phyloP scores from a whole-genome alignment of 805 yeast species.

The Saturnispora mendoncae region DNA sequence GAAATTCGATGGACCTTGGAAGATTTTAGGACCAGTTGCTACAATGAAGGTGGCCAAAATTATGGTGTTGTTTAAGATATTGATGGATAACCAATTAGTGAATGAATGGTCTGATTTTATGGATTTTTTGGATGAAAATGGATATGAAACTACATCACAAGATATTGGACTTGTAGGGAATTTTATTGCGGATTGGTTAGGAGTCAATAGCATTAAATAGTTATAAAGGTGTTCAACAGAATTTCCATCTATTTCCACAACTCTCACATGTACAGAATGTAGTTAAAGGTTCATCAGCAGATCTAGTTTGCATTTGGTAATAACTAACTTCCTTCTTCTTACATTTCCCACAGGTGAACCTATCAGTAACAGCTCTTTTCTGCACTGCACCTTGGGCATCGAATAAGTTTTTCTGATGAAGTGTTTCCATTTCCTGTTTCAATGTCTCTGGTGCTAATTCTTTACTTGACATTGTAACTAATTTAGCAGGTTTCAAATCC shows the following conservation, averaged over 20 bases:
- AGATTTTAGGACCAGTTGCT: conserved; percentile 3
- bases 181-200: conserved; percentile 9
- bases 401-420: conserved; percentile 81
- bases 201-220: conserved; percentile 1
- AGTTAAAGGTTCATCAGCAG: conserved; percentile 98
- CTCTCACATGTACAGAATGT: conserved; percentile 97
- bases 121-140: conserved; percentile 6
- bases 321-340: conserved; percentile 94
- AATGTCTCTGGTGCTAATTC: conserved; percentile 93
- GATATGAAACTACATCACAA: conserved; percentile 5
- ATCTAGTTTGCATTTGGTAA: conserved; percentile 95
- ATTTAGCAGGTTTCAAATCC: conserved; percentile 53
- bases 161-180: conserved; percentile 12
- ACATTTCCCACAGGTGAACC: conserved; percentile 97
- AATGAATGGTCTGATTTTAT: conserved; percentile 10
- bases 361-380: conserved; percentile 89
- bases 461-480: conserved; percentile 79
- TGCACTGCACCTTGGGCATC: conserved; percentile 98
- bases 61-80: conserved; percentile 6
- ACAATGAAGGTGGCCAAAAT: conserved; percentile 5
- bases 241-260: conserved; percentile 98
- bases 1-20: not conserved
- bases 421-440: conserved; percentile 73
- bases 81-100: conserved; percentile 8
- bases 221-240: conserved; percentile 40